phyloP scores from a whole-genome alignment of 192 early-diverging fungal genomes.

The Backusella sp. region DNA sequence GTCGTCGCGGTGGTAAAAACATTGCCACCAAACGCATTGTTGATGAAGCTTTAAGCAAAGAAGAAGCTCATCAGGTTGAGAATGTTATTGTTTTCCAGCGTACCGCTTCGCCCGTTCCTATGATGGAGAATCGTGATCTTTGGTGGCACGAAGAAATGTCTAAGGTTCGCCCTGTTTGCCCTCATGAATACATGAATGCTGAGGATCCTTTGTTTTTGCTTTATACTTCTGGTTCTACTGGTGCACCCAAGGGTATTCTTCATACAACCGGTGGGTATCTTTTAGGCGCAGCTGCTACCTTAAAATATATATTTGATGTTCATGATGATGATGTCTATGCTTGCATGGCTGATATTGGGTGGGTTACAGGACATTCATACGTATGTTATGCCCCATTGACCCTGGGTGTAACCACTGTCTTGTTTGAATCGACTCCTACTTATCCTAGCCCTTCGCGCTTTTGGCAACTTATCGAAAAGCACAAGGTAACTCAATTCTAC shows the following conservation, averaged over 20 bases:
- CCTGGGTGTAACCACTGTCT: conserved; percentile 83
- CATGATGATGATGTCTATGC: conserved; percentile 86
- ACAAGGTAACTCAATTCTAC: conserved; percentile 96
- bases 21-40: conserved; percentile 90
- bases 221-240: conserved; percentile 90
- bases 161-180: conserved; percentile 81
- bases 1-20: conserved; percentile 83
- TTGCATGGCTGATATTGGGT: conserved; percentile 95
- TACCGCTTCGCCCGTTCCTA: conserved; percentile 79
- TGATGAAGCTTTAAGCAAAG: conserved; percentile 74
- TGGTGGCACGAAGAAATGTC: conserved; percentile 92
- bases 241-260: conserved; percentile 88
- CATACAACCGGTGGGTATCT: conserved; percentile 94
- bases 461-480: conserved; percentile 82
- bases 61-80: conserved; percentile 73
- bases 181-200: conserved; percentile 77
- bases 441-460: conserved; percentile 82
- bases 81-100: conserved; percentile 90
- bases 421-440: conserved; percentile 93
- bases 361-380: conserved; percentile 86
- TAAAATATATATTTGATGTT: conserved; percentile 93
- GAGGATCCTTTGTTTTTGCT: conserved; percentile 95
- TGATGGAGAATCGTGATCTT: conserved; percentile 71
- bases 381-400: conserved; percentile 89
- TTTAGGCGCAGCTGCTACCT: conserved; percentile 75